Evolutionary conservation across 257 asterid species (phyloP), one percentile per base, ranked within the genome.

Genomic region (Primulina tabacum): DNA sequence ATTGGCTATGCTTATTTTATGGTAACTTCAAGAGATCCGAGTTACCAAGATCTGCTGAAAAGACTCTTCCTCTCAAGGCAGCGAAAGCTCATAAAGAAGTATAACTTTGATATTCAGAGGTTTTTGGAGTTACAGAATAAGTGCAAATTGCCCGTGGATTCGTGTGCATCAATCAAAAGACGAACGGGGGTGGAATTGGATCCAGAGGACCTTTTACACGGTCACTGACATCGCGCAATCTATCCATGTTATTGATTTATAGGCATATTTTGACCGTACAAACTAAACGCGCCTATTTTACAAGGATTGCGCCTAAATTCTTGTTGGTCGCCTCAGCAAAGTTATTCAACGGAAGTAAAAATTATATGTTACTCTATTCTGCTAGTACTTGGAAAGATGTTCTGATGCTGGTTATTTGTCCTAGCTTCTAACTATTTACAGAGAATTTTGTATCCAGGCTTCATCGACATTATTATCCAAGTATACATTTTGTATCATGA

Each of bases 31-130:
- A 82, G 95, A 81, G 98, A 92, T 70, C 98, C 98, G 0, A 76
- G 85, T 43, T 87, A 90, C 78, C 98, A 85, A 78, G 96, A 90
- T 60, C 65, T 90, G 75, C 75, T 84, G 77, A 83, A 88, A 83
- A 85, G 98, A 77, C 93, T 90, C 62, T 90, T 87, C 78, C 92
- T 90, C 59, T 88, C 97, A 0, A 90, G 95, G 81, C 96, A 84
- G 84, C 85, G 89, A 82, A 92, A 88, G 77, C 95, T 92, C 81
- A 77, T 92, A 18, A 87, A 87, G 83, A 85, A 62, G 65, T 75
- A 73, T 32, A 76, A 81, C 73, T 92, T 90, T n/a, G 96, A 92
- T 38, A 61, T 87, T 67, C 84, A 84, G 77, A 87, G 96, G 76
- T 82, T 85, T 61, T 72, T 78, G 43, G 97, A 92, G 82, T 72